Evolutionary conservation across 2,329 filamentous ascomycete genomes (phyloP).

Genomic region (Cytospora leucostoma): DNA sequence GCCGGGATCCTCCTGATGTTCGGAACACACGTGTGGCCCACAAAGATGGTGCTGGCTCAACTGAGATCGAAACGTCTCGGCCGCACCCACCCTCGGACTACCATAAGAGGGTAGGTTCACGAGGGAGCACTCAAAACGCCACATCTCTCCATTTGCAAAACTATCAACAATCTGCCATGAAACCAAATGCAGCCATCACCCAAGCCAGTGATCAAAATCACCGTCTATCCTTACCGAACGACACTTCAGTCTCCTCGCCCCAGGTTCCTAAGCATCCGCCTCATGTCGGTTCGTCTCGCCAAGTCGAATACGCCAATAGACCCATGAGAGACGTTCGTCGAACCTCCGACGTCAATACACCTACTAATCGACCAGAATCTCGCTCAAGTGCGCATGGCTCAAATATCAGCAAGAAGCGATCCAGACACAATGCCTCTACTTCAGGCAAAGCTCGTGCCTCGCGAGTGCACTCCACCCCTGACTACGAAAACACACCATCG

Average conservation of each 20-base stretch:
- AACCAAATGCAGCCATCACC: too few species aligned
- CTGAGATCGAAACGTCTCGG: background rate
- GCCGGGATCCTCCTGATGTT: background rate
- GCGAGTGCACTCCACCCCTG: background rate
- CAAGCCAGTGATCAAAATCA: background rate
- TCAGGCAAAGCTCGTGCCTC: background rate
- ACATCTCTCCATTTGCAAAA: background rate
- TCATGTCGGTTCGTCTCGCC: background rate
- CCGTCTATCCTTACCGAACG: conserved; percentile 21
- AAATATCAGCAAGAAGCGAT: conserved; percentile 18
- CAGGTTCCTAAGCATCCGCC: conserved; percentile 1
- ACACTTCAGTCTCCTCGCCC: conserved; percentile 21
- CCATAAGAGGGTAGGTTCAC: background rate
- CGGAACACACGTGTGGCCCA: too few species aligned
- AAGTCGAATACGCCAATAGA: background rate
- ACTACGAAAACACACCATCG: conserved; percentile 10
- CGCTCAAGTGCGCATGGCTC: conserved; percentile 15
- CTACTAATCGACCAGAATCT: conserved; percentile 6
- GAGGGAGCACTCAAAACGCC: background rate
- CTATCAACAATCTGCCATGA: background rate
- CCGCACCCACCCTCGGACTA: background rate
- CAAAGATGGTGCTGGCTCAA: too few species aligned
- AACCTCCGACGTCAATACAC: background rate
- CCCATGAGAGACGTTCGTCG: conserved; percentile 13
- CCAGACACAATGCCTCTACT: background rate